Base-by-base conservation (phyloP, 108 stramenopile genomes). In the Pseudonitzschia pungens region DNA sequence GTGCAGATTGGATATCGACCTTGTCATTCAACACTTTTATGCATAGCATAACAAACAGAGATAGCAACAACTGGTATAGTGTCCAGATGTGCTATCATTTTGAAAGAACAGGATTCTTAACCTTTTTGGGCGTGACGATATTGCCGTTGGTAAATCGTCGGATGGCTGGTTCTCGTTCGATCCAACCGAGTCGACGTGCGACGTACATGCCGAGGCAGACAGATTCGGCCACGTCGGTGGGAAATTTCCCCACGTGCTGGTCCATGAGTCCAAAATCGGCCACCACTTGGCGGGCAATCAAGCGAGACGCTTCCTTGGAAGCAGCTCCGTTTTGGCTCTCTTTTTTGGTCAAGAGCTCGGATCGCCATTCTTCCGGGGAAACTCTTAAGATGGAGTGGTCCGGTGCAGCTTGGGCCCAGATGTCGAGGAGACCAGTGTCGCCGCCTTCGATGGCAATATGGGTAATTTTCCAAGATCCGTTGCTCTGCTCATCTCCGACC, bases 11-110 rank as follows among this genome's bases (percentile, higher is more conserved):
- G 72, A 77, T 0, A 93, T 93, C 69, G 92, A 93, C 70, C 57
- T 79, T 42, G 88, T 93, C 20, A 88, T 93, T 77, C 89, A 90
- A 65, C 89, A 90, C 32, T 93, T 93, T 80, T 93, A 83, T 80
- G 88, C 87, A 4, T 91, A 65, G 28, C 32, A 58, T 27, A 14
- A 58, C 29, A 4, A 27, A 58, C 14, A 24, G 45, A 48, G 10
- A 18, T 2, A 48, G 4, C 2, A 36, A 36, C 36, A 36, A 36
- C 6, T 36, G 36, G 6, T 6, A 36, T 36, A 2, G 4, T 5
- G 54, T 22, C 54, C 26, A 55, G 24, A 5, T 5, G 2, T 26
- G 54, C 36, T 11, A 2, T 10, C 29, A 31, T 20, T 59, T 14
- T 15, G 29, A 1, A 20, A 59, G 54, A 5, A 55, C 54, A 20